Evolutionary conservation across 2,329 filamentous ascomycete species (phyloP).

Genomic region (Fusarium torulosum): DNA sequence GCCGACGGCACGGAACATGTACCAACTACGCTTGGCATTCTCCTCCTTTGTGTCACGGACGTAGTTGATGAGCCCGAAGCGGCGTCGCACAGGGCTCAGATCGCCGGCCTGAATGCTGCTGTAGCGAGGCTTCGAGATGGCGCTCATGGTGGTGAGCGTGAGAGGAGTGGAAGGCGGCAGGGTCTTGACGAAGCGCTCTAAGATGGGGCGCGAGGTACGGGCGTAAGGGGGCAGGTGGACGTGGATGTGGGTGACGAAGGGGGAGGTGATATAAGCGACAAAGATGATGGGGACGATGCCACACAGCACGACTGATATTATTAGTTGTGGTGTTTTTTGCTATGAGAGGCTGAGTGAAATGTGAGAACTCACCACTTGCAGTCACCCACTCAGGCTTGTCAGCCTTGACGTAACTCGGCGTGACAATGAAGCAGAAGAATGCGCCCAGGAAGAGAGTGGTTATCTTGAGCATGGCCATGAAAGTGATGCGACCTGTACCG

Average conservation of each 20-base stretch:
- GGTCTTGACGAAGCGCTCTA: constrained; percentile 64
- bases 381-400: constrained; percentile 55
- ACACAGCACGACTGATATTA: constrained; percentile 65
- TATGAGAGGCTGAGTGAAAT: neutral
- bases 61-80: constrained; percentile 58
- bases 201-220: constrained; percentile 67
- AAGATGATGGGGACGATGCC: constrained; percentile 75
- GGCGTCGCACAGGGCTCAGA: constrained; percentile 49
- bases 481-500: constrained; percentile 74
- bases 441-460: constrained; percentile 77
- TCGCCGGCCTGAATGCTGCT: constrained; percentile 58
- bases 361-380: constrained; percentile 53
- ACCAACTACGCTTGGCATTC: constrained; percentile 55
- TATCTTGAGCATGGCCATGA: constrained; percentile 78
- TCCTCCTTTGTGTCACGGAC: constrained; percentile 54
- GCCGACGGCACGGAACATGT: constrained; percentile 56
- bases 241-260: constrained; percentile 80
- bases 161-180: constrained; percentile 62
- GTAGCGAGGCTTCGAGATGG: constrained; percentile 67
- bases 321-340: constrained; percentile 5
- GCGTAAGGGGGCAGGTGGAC: constrained; percentile 76
- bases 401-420: constrained; percentile 67
- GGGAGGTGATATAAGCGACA: constrained; percentile 73
- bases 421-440: constrained; percentile 73
- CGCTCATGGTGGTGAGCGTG: constrained; percentile 67